Conservation (phyloP, 768 basidiomycete species). For the Dendrothele bispora region DNA sequence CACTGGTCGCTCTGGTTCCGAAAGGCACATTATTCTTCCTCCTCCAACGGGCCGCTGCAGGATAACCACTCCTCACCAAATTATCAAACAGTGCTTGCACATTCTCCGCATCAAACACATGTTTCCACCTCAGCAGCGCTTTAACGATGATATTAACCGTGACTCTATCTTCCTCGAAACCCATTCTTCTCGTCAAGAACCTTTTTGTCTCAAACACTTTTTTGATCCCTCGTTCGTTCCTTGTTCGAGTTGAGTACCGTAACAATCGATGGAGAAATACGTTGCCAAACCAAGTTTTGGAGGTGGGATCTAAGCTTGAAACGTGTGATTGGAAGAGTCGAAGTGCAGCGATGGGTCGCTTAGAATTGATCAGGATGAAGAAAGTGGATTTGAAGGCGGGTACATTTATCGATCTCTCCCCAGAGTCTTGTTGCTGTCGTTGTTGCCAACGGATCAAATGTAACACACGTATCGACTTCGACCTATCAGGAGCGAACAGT, state of each 20-base stretch:
- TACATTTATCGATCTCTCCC: slow-evolving; percentile 19
- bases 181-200: slow-evolving; percentile 40
- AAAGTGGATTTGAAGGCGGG: slow-evolving; percentile 33
- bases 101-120: slow-evolving; percentile 37
- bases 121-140: slow-evolving; percentile 53
- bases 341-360: slow-evolving; percentile 44
- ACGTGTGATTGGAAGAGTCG: slow-evolving; percentile 34
- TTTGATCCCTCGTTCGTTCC: slow-evolving; percentile 39
- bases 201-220: slow-evolving; percentile 32
- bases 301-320: slow-evolving; percentile 25
- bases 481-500: slow-evolving; percentile 13
- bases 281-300: slow-evolving; percentile 53
- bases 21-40: slow-evolving; percentile 42
- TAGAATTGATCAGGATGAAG: slow-evolving; percentile 38
- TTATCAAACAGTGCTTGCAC: slow-evolving; percentile 65
- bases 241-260: slow-evolving; percentile 23
- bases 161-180: slow-evolving; percentile 63
- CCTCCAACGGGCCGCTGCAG: slow-evolving; percentile 33
- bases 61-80: slow-evolving; percentile 60
- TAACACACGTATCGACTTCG: slow-evolving; percentile 18
- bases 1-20: slow-evolving; percentile 28
- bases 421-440: no score
- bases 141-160: slow-evolving; percentile 73
- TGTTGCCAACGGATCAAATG: slow-evolving; percentile 20
- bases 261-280: slow-evolving; percentile 50